phyloP scores from a whole-genome alignment of 257 asterid species.

The Linderniella brevidens region DNA sequence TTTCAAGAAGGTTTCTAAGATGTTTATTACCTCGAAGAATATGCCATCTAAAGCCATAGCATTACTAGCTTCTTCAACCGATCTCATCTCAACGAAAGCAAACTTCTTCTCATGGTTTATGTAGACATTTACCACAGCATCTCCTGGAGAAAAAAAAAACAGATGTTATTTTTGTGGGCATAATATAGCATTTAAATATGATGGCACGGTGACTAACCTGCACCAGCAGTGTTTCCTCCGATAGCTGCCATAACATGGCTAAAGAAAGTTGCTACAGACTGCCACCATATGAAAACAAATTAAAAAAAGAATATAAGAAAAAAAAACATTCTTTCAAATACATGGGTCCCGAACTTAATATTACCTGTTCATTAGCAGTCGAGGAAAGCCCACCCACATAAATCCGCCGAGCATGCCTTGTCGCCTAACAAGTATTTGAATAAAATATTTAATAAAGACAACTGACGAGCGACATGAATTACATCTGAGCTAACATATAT shows the following conservation, averaged over 20 bases:
- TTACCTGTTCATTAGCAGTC: slow-evolving; percentile 90
- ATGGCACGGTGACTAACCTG: slow-evolving; percentile 33
- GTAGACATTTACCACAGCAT: slow-evolving; percentile 93
- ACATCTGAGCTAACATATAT: slow-evolving; percentile 7
- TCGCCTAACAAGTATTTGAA: slow-evolving; percentile 46
- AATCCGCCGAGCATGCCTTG: slow-evolving; percentile 93
- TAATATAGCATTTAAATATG: too few species aligned
- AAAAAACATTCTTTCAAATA: not conserved
- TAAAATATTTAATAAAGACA: slow-evolving; percentile 1
- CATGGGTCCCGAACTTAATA: not conserved
- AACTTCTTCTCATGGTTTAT: slow-evolving; percentile 90
- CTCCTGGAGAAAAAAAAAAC: slow-evolving; percentile 45
- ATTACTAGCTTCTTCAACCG: slow-evolving; percentile 98
- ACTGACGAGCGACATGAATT: slow-evolving; percentile 2
- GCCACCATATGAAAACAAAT: slow-evolving; percentile 6
- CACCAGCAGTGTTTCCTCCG: slow-evolving; percentile 98
- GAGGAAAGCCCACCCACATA: slow-evolving; percentile 99
- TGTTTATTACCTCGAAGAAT: slow-evolving; percentile 61
- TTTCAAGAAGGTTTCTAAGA: not conserved
- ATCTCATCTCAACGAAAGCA: slow-evolving; percentile 97
- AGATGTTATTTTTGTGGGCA: too few species aligned
- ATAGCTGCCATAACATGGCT: slow-evolving; percentile 96
- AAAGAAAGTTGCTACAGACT: slow-evolving; percentile 90
- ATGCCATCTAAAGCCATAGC: slow-evolving; percentile 97
- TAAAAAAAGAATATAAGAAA: too few species aligned